Evolutionary conservation across 2,329 filamentous ascomycete genomes (phyloP).

Genomic region (Xylariaceae sp.): DNA sequence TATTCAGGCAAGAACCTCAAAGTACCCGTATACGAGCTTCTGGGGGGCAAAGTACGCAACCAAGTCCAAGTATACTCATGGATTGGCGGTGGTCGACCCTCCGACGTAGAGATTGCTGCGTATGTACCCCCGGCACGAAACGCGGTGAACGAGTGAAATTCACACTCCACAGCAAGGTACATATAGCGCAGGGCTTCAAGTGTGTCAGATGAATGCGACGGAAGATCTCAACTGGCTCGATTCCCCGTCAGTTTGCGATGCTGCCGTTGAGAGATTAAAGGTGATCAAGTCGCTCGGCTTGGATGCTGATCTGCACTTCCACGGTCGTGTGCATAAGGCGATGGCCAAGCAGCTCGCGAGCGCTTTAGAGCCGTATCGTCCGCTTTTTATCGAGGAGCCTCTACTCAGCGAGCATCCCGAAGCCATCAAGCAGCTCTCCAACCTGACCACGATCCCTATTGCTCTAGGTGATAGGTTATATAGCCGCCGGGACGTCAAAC

Average conservation of each 20-base stretch:
- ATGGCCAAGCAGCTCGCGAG: slow-evolving; percentile 73
- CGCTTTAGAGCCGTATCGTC: slow-evolving; percentile 59
- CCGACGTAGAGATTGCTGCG: slow-evolving; percentile 59
- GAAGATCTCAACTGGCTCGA: slow-evolving; percentile 73
- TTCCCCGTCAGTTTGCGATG: slow-evolving; percentile 57
- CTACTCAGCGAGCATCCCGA: slow-evolving; percentile 63
- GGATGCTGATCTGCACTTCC: slow-evolving; percentile 71
- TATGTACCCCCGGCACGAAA: slow-evolving; percentile 30
- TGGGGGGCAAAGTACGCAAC: slow-evolving; percentile 67
- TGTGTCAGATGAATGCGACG: slow-evolving; percentile 73
- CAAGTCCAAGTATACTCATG: slow-evolving; percentile 69
- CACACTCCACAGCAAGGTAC: slow-evolving; percentile 40
- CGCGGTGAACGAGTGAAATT: neutral
- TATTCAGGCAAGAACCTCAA: slow-evolving; percentile 41
- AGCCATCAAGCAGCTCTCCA: slow-evolving; percentile 54
- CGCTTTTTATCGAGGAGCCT: slow-evolving; percentile 73
- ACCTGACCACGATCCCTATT: slow-evolving; percentile 56
- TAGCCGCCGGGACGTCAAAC: slow-evolving; percentile 62
- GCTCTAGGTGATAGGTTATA: slow-evolving; percentile 68
- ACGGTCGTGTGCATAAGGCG: slow-evolving; percentile 70
- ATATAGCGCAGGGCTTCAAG: slow-evolving; percentile 57
- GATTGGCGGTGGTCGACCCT: slow-evolving; percentile 70
- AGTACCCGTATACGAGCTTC: slow-evolving; percentile 66
- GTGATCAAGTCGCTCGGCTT: slow-evolving; percentile 64
- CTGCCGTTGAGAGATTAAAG: slow-evolving; percentile 61